phyloP scores from a whole-genome alignment of 2,329 filamentous ascomycete genomes.

The Grosmannia serpens region DNA sequence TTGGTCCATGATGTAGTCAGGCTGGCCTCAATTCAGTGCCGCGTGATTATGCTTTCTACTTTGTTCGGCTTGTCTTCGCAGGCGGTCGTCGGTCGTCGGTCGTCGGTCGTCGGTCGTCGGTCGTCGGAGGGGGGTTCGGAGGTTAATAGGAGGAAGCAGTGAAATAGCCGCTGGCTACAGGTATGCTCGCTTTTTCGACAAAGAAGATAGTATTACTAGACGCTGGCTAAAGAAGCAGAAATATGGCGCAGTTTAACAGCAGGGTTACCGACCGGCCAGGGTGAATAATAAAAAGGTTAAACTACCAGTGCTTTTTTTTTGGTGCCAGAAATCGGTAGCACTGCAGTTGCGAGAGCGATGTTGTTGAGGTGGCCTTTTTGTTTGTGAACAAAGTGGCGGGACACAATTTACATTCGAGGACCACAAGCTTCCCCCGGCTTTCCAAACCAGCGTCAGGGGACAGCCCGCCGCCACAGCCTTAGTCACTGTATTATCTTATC shows the following conservation, averaged over 20 bases:
- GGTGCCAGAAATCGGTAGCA: not conserved
- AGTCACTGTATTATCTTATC: not conserved
- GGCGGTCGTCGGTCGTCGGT: no score
- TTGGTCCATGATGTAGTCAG: constrained; percentile 36
- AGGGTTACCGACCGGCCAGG: not conserved
- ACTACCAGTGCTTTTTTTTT: no score
- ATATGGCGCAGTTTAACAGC: not conserved
- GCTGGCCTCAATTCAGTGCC: not conserved
- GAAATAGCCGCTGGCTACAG: not conserved
- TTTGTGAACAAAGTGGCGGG: not conserved
- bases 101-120: not conserved
- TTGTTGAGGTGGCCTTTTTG: constrained; percentile 12
- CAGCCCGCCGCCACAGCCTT: not conserved
- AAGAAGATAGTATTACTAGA: not conserved
- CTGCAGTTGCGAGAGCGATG: not conserved
- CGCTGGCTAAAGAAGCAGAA: not conserved
- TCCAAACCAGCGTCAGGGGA: not conserved
- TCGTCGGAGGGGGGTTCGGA: not conserved
- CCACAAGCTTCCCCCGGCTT: not conserved
- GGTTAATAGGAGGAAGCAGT: not conserved
- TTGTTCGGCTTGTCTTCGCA: not conserved
- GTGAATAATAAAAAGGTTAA: not conserved
- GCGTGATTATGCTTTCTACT: not conserved
- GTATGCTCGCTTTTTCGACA: not conserved
- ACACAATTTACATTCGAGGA: not conserved